These are phyloP conservation scores for Parietaria judaica DNA, from an alignment of 306 rosid species.

Conservation along the genomic window DNA sequence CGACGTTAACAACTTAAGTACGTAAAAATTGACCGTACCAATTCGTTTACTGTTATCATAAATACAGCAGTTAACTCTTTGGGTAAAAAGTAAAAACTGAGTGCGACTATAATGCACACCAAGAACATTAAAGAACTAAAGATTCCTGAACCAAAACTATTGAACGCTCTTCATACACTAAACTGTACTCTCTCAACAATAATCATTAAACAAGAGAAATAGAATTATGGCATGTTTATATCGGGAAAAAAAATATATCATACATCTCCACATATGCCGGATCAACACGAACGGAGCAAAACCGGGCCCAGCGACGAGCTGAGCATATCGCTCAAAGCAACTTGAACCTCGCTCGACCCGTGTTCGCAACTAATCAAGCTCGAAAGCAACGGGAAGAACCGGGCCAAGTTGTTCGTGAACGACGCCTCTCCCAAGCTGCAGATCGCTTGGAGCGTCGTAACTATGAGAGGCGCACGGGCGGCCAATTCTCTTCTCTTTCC, in stretches of 20 bases:
- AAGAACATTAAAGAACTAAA: constrained; percentile 23
- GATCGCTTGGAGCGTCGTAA: constrained; percentile 81
- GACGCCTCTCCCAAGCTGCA: constrained; percentile 64
- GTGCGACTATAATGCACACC: constrained; percentile 24
- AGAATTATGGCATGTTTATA: constrained; percentile 30
- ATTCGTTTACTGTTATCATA: too few species aligned
- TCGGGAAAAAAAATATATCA: constrained; percentile 34
- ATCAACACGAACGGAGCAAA: constrained; percentile 65
- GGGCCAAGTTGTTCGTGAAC: constrained; percentile 61
- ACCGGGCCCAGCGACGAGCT: constrained; percentile 78
- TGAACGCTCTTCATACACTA: constrained; percentile 43
- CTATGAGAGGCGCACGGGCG: constrained; percentile 83
- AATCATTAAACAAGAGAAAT: constrained; percentile 10
- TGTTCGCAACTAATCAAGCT: constrained; percentile 87
- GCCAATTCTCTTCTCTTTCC: constrained; percentile 87
- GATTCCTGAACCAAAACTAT: constrained; percentile 36
- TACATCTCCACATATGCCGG: constrained; percentile 40
- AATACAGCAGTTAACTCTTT: too few species aligned
- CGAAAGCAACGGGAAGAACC: constrained; percentile 75
- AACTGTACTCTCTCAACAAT: constrained; percentile 43
- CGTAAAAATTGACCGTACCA: too few species aligned
- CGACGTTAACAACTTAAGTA: too few species aligned
- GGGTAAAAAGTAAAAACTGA: too few species aligned
- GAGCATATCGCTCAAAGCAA: constrained; percentile 85
- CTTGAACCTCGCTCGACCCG: constrained; percentile 87